These are phyloP conservation scores for Yarrowia porcina DNA, from an alignment of 805 yeast genomes.

Conservation along the genomic window DNA sequence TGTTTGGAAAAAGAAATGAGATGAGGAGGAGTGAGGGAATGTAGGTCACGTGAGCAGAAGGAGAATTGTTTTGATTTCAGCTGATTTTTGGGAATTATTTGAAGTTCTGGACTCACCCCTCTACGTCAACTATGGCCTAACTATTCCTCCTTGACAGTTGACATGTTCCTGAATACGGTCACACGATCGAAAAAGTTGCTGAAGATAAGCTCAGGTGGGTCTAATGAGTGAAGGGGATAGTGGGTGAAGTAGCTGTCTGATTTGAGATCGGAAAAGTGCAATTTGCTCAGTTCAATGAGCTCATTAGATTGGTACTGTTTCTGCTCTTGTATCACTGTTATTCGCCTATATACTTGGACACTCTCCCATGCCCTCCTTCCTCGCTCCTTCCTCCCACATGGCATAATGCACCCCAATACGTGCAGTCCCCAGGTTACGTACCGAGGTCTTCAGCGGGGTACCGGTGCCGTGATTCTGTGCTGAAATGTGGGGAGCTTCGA, in stretches of 20 bases:
- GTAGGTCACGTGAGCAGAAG: too few species aligned
- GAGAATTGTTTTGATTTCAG: not conserved
- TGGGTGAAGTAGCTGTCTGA: too few species aligned
- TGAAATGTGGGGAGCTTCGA: not conserved
- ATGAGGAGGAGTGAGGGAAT: not conserved
- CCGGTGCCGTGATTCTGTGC: not conserved
- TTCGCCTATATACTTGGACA: too few species aligned
- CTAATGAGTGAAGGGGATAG: not conserved
- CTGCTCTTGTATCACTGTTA: not conserved
- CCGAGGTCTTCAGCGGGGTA: not conserved
- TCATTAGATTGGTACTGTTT: not conserved
- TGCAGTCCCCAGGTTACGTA: not conserved
- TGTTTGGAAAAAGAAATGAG: not conserved
- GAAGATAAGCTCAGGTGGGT: slow-evolving; percentile 4
- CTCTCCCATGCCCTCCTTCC: not conserved
- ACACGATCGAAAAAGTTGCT: slow-evolving; percentile 3
- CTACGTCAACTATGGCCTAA: too few species aligned
- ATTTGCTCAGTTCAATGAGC: not conserved
- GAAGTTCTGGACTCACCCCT: too few species aligned
- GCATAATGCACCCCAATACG: not conserved
- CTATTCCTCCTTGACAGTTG: not conserved
- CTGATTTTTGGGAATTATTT: too few species aligned
- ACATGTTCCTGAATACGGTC: not conserved
- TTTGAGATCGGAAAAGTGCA: not conserved
- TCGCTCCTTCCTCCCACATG: not conserved